Evolutionary conservation across 2,329 filamentous ascomycete species (phyloP), one percentile per base, ranked within the genome.

Genomic region (Kalmusia sp.): DNA sequence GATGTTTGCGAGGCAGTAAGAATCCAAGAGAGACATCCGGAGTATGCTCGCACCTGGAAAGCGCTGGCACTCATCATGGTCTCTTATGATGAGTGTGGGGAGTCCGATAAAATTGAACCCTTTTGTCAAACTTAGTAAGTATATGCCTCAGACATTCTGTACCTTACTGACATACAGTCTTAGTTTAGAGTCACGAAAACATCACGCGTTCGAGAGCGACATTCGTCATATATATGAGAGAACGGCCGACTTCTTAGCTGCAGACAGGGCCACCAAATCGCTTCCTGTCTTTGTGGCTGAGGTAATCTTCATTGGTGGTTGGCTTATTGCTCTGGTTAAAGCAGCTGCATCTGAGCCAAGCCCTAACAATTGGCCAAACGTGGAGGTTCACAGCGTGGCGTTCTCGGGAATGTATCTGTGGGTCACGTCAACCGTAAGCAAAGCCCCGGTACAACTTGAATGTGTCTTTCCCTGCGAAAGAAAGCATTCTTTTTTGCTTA

Each of bases 1-100:
- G 25, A 47, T 9, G 21, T 47, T 14, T 60, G 59, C 38, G 6
- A 12, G 7, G 35, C 39, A 6, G 47, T 37, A 3, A 52, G 50
- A 4, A 53, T 58, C 4, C 15, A 14, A n/a, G 28, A 44, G 15
- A 24, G 1, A 34, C 19, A 24, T 25, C 21, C 2, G 12, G 51
- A 54, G 9, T 64, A 57, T 35, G n/a, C 47, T 9, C 41, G 31
- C 5, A 58, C 53, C 2, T 64, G 59, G 61, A 64, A 62, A 27
- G 49, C 54, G 17, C 25, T 64, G 19, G 55, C 61, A 9, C 55
- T 64, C 38, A 56, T 64, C 8, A 60, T 64, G 57, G 51, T 58
- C 1, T 62, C 61, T 6, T 64, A 64, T 31, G 61, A 64, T 35
- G 61, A 64, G 11, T 64, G 61, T 31, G 61, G 61, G 11, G 47